phyloP scores from a whole-genome alignment of 1,139 yeast genomes.

The Hyphopichia khmerensis region DNA sequence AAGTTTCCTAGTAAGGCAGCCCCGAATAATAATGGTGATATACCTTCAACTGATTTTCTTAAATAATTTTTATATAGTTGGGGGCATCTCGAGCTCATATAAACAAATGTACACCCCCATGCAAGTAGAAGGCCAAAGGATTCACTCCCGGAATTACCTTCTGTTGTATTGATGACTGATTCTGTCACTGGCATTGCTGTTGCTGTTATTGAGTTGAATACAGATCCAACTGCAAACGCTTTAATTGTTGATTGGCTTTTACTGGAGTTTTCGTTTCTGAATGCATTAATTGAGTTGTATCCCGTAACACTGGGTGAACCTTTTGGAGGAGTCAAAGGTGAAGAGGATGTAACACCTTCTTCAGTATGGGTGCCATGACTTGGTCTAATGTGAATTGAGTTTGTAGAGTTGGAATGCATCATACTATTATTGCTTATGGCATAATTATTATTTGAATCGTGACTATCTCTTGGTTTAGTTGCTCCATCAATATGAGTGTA shows the following conservation, averaged over 20 bases:
- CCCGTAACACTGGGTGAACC: constrained; percentile 11
- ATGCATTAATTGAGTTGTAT: constrained; percentile 19
- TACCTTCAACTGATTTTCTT: constrained; percentile 80
- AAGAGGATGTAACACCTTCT: constrained; percentile 7
- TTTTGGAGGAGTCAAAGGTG: constrained; percentile 14
- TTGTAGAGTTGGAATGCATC: constrained; percentile 3
- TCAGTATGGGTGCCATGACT: constrained; percentile 4
- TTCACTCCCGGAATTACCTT: not conserved
- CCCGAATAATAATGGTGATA: constrained; percentile 74
- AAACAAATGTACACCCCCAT: constrained; percentile 78
- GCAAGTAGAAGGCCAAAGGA: constrained; percentile 60
- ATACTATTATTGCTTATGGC: constrained; percentile 5
- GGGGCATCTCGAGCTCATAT: constrained; percentile 80
- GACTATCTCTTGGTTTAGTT: not conserved
- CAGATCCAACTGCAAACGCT: constrained; percentile 19
- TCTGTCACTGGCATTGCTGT: constrained; percentile 19
- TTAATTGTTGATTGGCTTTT: constrained; percentile 5
- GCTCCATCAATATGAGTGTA: constrained; percentile 6
- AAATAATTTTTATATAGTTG: constrained; percentile 74
- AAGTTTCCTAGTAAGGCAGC: constrained; percentile 80
- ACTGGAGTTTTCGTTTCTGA: constrained; percentile 11
- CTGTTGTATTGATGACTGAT: constrained; percentile 4
- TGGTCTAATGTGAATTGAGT: constrained; percentile 14
- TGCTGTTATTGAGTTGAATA: constrained; percentile 21
- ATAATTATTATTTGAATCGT: not conserved